These are phyloP conservation scores for Grosmannia penicillata DNA, from an alignment of 2,329 filamentous ascomycete species.

Conservation along the genomic window DNA sequence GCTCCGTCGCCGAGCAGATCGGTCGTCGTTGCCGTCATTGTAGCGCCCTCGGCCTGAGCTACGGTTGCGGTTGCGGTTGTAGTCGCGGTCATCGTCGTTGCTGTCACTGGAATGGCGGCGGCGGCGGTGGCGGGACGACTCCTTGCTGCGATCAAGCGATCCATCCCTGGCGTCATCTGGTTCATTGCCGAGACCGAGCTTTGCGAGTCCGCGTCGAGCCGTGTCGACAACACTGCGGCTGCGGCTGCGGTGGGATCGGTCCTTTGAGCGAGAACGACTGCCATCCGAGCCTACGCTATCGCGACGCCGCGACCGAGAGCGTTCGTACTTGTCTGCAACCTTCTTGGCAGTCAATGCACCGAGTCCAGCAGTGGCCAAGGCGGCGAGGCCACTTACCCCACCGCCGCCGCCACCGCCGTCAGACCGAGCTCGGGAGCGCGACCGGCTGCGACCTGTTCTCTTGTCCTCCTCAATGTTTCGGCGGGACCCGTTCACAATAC, in stretches of 20 bases:
- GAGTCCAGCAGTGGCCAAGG: slow-evolving; percentile 46
- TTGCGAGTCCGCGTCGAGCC: slow-evolving; percentile 45
- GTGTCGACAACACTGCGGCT: slow-evolving; percentile 52
- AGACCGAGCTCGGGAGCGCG: slow-evolving; percentile 50
- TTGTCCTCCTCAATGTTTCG: slow-evolving; percentile 49
- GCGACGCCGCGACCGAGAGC: slow-evolving; percentile 40
- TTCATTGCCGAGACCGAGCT: slow-evolving; percentile 41
- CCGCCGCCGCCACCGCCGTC: slow-evolving; percentile 22
- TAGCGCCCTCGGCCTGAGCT: slow-evolving; percentile 20
- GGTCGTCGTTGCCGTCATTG: slow-evolving; percentile 32
- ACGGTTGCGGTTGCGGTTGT: slow-evolving; percentile 16
- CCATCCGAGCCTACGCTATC: slow-evolving; percentile 32
- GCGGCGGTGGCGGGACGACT: slow-evolving; percentile 12
- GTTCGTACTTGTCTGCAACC: slow-evolving; percentile 30
- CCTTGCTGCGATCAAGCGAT: slow-evolving; percentile 18
- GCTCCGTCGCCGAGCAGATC: slow-evolving; percentile 18
- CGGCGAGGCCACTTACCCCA: slow-evolving; percentile 39
- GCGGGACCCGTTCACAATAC: slow-evolving; percentile 66
- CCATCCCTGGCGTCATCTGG: slow-evolving; percentile 21
- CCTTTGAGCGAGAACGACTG: slow-evolving; percentile 25
- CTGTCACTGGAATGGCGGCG: slow-evolving; percentile 22
- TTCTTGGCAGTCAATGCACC: slow-evolving; percentile 49
- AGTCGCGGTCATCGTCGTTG: slow-evolving; percentile 22
- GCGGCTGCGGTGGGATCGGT: slow-evolving; percentile 31
- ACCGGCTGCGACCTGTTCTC: slow-evolving; percentile 49